Evolutionary conservation across 768 basidiomycete genomes (phyloP).

Genomic region (Lentinus brumalis): DNA sequence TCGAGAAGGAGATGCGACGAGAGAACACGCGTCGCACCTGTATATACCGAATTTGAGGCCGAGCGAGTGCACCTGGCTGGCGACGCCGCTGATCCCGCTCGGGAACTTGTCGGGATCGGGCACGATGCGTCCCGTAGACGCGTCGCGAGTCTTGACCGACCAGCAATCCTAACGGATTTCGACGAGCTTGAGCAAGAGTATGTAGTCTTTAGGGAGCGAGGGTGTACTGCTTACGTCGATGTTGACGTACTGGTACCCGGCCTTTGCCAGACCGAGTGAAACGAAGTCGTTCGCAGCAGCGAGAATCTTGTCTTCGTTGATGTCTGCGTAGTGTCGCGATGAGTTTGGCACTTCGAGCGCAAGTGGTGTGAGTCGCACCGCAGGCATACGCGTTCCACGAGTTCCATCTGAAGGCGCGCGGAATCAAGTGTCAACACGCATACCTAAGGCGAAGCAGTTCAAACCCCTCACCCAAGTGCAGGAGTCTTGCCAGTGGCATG

Average conservation of each 20-base stretch:
- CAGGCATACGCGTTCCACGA: constrained; percentile 54
- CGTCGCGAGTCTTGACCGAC: constrained; percentile 42
- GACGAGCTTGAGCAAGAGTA: background rate
- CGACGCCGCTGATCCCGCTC: constrained; percentile 48
- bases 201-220: background rate
- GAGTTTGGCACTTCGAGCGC: too few species aligned
- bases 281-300: constrained; percentile 49
- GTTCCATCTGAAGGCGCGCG: constrained; percentile 48
- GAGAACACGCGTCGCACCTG: constrained; percentile 32
- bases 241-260: constrained; percentile 54
- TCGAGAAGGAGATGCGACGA: background rate
- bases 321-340: constrained; percentile 31
- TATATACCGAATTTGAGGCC: constrained; percentile 57
- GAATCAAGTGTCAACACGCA: background rate
- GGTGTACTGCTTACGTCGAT: constrained; percentile 43
- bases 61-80: constrained; percentile 46
- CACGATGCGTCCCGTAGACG: constrained; percentile 43
- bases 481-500: constrained; percentile 44
- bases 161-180: constrained; percentile 49
- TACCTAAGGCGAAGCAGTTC: too few species aligned
- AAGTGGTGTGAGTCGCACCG: constrained; percentile 25
- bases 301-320: constrained; percentile 46
- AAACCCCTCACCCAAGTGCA: constrained; percentile 43
- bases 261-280: constrained; percentile 48
- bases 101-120: constrained; percentile 58